Evolutionary conservation across 2,329 filamentous ascomycete genomes (phyloP).

Genomic region (Fusarium pseudoanthophilum): DNA sequence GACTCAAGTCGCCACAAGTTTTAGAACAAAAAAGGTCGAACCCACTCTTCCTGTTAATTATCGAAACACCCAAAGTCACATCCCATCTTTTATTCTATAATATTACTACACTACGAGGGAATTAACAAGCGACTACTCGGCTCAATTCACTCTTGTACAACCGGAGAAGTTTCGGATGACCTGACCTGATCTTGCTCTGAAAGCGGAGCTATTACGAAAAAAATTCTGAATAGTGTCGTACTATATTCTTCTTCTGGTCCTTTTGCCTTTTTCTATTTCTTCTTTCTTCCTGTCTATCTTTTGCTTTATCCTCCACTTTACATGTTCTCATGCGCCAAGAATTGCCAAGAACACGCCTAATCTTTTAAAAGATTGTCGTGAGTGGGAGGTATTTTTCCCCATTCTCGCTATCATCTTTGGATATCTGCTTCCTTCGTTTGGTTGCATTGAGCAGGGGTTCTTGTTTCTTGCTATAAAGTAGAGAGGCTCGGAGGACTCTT

Average conservation of each 20-base stretch:
- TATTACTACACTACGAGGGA: background rate
- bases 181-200: slow-evolving; percentile 32
- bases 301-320: background rate
- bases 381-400: slow-evolving; percentile 23
- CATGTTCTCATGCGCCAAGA: slow-evolving; percentile 22
- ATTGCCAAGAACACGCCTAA: slow-evolving; percentile 35
- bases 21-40: background rate
- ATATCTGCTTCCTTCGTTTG: slow-evolving; percentile 3
- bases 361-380: slow-evolving; percentile 24
- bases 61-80: slow-evolving; percentile 2
- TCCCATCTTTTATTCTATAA: background rate
- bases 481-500: background rate
- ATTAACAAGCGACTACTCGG: background rate
- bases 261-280: slow-evolving; percentile 12
- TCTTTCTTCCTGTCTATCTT: background rate
- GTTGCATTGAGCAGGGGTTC: background rate
- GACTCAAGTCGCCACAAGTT: slow-evolving; percentile 3
- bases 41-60: background rate
- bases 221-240: background rate
- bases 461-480: background rate
- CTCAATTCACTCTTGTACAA: slow-evolving; percentile 4
- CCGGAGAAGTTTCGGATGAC: slow-evolving; percentile 30
- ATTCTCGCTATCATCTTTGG: background rate
- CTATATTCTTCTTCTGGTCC: background rate
- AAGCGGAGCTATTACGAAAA: slow-evolving; percentile 28